phyloP scores from a whole-genome alignment of 2,329 filamentous ascomycete species.

The Aspergillus sp. region DNA sequence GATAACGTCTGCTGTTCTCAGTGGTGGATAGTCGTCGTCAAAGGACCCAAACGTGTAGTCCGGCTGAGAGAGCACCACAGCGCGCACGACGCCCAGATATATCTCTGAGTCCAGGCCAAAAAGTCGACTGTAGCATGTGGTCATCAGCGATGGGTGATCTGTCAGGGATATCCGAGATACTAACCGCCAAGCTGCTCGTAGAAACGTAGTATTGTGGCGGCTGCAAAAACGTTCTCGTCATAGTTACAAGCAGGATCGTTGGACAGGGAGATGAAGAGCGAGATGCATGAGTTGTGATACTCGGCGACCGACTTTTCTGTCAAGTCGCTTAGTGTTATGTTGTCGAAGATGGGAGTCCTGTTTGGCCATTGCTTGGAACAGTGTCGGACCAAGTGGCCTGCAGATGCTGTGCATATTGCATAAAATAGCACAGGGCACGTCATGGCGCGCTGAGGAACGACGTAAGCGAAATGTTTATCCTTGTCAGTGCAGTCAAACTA shows the following conservation, averaged over 20 bases:
- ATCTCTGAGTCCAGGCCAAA: constrained; percentile 21
- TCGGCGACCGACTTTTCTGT: constrained; percentile 3
- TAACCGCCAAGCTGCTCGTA: constrained; percentile 63
- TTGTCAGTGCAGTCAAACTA: constrained; percentile 16
- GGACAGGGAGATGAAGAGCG: constrained; percentile 31
- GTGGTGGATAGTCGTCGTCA: constrained; percentile 15
- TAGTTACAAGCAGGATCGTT: constrained; percentile 44
- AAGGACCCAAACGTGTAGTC: constrained; percentile 17
- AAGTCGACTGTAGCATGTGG: constrained; percentile 17
- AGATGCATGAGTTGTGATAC: constrained; percentile 17
- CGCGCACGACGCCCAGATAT: constrained; percentile 21
- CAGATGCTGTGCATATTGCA: constrained; percentile 13
- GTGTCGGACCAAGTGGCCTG: constrained; percentile 8
- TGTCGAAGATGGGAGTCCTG: neutral
- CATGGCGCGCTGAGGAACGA: constrained; percentile 12
- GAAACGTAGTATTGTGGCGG: constrained; percentile 61
- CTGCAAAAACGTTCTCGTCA: constrained; percentile 59
- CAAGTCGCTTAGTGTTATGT: neutral
- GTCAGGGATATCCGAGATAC: constrained; percentile 49
- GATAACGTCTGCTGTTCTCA: constrained; percentile 11
- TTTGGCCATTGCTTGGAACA: neutral
- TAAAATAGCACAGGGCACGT: constrained; percentile 13
- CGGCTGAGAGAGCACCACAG: neutral
- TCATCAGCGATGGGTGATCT: constrained; percentile 27
- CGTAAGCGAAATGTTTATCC: constrained; percentile 14